These are phyloP conservation scores for Saururus chinensis DNA, from an alignment of 164 flowering plant species.

Conservation along the genomic window DNA sequence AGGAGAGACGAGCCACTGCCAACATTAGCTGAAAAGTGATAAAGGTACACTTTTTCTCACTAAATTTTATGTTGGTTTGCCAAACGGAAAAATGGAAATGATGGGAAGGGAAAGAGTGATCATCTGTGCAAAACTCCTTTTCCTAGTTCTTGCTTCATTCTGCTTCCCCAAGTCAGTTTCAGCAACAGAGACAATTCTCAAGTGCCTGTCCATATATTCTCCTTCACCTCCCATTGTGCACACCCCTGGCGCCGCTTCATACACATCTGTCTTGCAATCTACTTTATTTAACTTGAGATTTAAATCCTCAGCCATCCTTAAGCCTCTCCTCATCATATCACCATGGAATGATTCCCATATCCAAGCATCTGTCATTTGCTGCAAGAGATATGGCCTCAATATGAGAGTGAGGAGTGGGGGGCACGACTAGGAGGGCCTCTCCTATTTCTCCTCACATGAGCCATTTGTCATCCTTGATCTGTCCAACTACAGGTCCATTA, in stretches of 20 bases:
- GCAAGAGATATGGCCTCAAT: constrained; percentile 7
- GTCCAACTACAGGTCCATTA: constrained; percentile 10
- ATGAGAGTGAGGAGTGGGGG: constrained; percentile 23
- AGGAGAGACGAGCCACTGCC: too few species aligned
- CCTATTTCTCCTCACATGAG: constrained; percentile 4
- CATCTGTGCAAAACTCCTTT: too few species aligned
- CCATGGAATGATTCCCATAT: constrained; percentile 13
- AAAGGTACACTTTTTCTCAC: too few species aligned
- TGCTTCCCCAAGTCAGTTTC: too few species aligned
- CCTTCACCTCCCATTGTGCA: too few species aligned
- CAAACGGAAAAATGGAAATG: too few species aligned
- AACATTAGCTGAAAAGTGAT: too few species aligned
- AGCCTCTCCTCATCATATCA: constrained; percentile 15
- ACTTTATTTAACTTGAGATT: neutral
- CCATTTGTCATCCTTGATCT: constrained; percentile 21
- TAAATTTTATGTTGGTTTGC: too few species aligned
- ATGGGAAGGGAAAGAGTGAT: too few species aligned
- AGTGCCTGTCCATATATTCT: too few species aligned
- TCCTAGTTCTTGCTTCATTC: too few species aligned
- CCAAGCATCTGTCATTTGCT: constrained; percentile 17
- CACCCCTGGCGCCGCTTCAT: neutral
- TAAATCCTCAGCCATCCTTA: neutral
- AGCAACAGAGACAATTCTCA: too few species aligned
- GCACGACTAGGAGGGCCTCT: constrained; percentile 29
- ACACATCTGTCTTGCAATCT: neutral